A percentile compares a stretch with the other conserved stretches of the same genome.
phyloP scores from a whole-genome alignment of 2,329 filamentous ascomycete genomes.

The Pseudopithomyces maydicus region DNA sequence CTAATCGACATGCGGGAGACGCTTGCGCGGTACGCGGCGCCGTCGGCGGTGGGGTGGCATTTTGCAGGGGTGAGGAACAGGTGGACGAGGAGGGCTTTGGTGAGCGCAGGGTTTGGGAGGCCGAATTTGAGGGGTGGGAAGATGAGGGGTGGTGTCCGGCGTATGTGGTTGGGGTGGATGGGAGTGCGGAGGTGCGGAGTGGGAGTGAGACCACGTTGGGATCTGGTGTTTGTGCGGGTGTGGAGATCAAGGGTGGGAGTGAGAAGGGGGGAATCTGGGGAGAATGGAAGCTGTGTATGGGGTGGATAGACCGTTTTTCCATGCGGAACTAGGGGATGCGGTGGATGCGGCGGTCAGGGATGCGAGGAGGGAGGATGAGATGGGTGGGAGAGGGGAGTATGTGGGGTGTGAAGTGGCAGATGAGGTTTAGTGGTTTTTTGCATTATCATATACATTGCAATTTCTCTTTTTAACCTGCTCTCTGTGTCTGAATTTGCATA shows the following conservation, averaged over 20 bases:
- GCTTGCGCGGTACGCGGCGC: slow-evolving; percentile 56
- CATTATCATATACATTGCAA: too few species aligned
- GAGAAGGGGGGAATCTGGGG: neutral
- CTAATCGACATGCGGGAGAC: slow-evolving; percentile 61
- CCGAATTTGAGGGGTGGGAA: slow-evolving; percentile 26
- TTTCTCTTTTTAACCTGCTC: too few species aligned
- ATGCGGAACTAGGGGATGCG: slow-evolving; percentile 35
- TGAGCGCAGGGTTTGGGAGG: slow-evolving; percentile 60
- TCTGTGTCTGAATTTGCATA: too few species aligned
- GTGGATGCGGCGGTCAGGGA: slow-evolving; percentile 33
- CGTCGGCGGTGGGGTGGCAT: slow-evolving; percentile 46
- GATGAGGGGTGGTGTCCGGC: slow-evolving; percentile 27
- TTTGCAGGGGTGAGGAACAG: slow-evolving; percentile 60
- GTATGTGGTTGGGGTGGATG: slow-evolving; percentile 22
- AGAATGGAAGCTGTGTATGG: slow-evolving; percentile 22
- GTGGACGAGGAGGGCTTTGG: slow-evolving; percentile 63
- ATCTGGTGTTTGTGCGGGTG: neutral
- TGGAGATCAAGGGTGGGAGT: neutral
- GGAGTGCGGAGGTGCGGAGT: neutral
- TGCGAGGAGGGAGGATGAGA: slow-evolving; percentile 21
- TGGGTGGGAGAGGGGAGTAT: neutral
- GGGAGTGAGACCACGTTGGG: neutral
- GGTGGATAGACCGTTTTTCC: slow-evolving; percentile 34
- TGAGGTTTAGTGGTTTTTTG: too few species aligned
- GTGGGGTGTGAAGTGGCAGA: too few species aligned